Percentiles rank a stretch among this genome's conserved stretches.
Evolutionary conservation across 768 basidiomycete species (phyloP).

Genomic region (Coprinellus micaceus): DNA sequence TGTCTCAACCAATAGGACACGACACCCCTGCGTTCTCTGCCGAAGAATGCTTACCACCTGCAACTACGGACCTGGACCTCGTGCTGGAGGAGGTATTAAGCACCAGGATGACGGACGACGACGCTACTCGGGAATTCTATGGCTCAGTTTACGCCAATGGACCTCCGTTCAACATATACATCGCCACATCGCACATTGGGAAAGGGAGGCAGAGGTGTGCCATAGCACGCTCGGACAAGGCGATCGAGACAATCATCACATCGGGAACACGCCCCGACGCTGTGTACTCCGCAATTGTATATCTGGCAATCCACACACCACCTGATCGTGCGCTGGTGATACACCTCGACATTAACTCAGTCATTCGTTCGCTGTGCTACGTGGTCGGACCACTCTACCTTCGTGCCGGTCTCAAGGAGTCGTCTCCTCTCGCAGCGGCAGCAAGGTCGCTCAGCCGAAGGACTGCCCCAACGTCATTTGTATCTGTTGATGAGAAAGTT

Average conservation of each 20-base stretch:
- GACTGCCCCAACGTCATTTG: neutral
- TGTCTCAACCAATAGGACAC: neutral
- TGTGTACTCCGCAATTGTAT: neutral
- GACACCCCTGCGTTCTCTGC: neutral
- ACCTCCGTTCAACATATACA: neutral
- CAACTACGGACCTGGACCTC: neutral
- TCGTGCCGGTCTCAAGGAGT: neutral
- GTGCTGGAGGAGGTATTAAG: neutral
- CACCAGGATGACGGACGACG: neutral
- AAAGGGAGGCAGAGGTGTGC: neutral
- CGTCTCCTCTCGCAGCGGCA: neutral
- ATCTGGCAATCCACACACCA: neutral
- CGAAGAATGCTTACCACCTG: neutral
- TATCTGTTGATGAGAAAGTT: neutral
- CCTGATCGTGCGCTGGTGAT: neutral
- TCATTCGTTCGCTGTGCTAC: neutral
- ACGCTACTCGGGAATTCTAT: neutral
- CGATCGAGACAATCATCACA: neutral
- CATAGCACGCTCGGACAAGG: neutral
- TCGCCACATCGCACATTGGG: neutral
- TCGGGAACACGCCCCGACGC: neutral
- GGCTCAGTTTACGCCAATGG: neutral
- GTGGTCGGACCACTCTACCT: neutral
- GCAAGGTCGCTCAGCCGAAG: neutral
- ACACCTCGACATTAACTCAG: neutral